These are phyloP conservation scores for Syzygium oleosum DNA, from an alignment of 345 rosid species.

Conservation along the genomic window DNA sequence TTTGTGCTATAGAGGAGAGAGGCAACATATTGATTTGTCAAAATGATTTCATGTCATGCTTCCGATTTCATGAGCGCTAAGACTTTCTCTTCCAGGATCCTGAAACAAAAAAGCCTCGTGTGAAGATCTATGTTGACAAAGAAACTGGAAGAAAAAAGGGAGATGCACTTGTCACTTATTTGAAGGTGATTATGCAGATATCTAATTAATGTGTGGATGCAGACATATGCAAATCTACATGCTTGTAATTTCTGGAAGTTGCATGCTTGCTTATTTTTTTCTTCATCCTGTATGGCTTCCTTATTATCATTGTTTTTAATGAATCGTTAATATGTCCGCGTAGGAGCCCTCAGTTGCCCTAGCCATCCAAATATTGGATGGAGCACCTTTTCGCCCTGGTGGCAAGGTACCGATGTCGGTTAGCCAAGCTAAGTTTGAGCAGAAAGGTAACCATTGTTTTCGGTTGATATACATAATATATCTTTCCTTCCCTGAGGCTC, in stretches of 20 bases:
- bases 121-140: conserved; percentile 85
- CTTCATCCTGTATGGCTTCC: neutral
- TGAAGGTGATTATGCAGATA: conserved; percentile 50
- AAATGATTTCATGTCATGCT: neutral
- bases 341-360: conserved; percentile 97
- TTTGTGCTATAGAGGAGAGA: neutral
- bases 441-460: conserved; percentile 53
- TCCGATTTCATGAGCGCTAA: neutral
- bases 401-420: conserved; percentile 80
- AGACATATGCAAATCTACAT: neutral
- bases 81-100: conserved; percentile 45
- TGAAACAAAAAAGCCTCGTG: conserved; percentile 81
- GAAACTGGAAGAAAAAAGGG: conserved; percentile 86
- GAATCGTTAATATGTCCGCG: neutral
- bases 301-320: neutral
- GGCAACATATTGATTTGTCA: neutral
- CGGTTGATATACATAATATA: neutral
- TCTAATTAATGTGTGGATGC: neutral
- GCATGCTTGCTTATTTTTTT: neutral
- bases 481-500: neutral
- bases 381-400: conserved; percentile 77
- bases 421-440: conserved; percentile 79
- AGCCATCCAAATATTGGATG: conserved; percentile 87
- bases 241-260: neutral
- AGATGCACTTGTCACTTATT: conserved; percentile 86